Base-by-base conservation (phyloP, 345 rosid species). In the Atalantia buxifolia region DNA sequence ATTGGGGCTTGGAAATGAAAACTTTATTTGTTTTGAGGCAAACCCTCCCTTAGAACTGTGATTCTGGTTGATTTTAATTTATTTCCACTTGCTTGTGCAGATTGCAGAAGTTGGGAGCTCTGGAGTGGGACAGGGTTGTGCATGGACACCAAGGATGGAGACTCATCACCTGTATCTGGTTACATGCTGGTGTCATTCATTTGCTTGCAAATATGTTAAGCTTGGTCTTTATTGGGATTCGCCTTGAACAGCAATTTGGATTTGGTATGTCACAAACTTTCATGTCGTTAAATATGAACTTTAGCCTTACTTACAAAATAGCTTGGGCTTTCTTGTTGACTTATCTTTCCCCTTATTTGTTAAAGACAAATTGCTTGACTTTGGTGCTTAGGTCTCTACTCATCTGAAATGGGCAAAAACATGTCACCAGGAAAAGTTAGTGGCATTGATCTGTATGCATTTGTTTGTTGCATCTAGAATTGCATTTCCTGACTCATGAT, bases 121-220 rank as follows among this genome's bases (percentile, higher is more conserved):
- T 94, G 66, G 80, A 84, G 67, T 90, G 97, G 97, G 9, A 76
- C 66, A 93, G 87, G 80, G 91, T 94, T 36, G 99, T 90, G 66
- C 86, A 89, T 84, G 85, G 72, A 50, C 83, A 90, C 81, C 95
- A 97, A 85, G 96, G 94, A 77, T 94, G 98, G 98, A 92, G 99
- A 81, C 91, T 96, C 0, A 27, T 93, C 61, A 67, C 89, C 55
- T 96, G 98, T 82, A 88, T 94, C 82, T 96, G 99, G 99, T 81
- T 96, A 80, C 99, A 96, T 38, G 99, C 98, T 0, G 99, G 99
- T 30, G 91, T 96, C 84, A 85, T 96, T 76, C 99, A 96, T 85
- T 87, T 96, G 78, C 91, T 91, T 74, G 89, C 93, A 33, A 96
- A 92, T 81, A 89, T 96, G 97, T 77, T 92, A 84, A 92, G 97